Evolutionary conservation across 129 eudicot species (phyloP).

Genomic region (Mikania micrantha): DNA sequence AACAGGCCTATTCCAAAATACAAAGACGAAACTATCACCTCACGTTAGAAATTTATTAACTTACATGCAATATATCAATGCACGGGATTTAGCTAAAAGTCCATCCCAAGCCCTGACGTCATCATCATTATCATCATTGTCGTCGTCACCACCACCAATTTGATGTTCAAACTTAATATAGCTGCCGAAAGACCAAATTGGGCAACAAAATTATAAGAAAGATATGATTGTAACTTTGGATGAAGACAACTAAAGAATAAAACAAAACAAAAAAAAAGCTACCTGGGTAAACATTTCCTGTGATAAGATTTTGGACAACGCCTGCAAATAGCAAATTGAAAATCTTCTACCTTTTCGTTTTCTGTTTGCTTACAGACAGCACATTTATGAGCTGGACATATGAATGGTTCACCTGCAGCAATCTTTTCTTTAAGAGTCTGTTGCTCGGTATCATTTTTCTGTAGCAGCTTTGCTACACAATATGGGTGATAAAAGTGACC

Average conservation of each 20-base stretch:
- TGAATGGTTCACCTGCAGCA: slow-evolving; percentile 52
- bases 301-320: slow-evolving; percentile 85
- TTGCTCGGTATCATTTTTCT: slow-evolving; percentile 23
- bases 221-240: not conserved
- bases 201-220: not conserved
- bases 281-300: slow-evolving; percentile 75
- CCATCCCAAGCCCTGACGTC: slow-evolving; percentile 58
- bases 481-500: slow-evolving; percentile 73
- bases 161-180: slow-evolving; percentile 34
- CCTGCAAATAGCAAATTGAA: slow-evolving; percentile 73
- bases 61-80: slow-evolving; percentile 70
- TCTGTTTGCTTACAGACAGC: slow-evolving; percentile 46
- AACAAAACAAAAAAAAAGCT: not conserved
- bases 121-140: slow-evolving; percentile 8
- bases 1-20: not conserved
- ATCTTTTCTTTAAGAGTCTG: slow-evolving; percentile 32
- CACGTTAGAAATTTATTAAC: slow-evolving; percentile 10
- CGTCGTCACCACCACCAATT: too few relatives aligned
- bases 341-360: slow-evolving; percentile 19
- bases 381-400: slow-evolving; percentile 68
- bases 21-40: not conserved
- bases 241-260: not conserved
- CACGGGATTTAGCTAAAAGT: slow-evolving; percentile 43
- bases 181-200: slow-evolving; percentile 34
- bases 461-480: slow-evolving; percentile 69